phyloP scores from a whole-genome alignment of 2,329 filamentous ascomycete genomes.

The Aspergillus flavus region DNA sequence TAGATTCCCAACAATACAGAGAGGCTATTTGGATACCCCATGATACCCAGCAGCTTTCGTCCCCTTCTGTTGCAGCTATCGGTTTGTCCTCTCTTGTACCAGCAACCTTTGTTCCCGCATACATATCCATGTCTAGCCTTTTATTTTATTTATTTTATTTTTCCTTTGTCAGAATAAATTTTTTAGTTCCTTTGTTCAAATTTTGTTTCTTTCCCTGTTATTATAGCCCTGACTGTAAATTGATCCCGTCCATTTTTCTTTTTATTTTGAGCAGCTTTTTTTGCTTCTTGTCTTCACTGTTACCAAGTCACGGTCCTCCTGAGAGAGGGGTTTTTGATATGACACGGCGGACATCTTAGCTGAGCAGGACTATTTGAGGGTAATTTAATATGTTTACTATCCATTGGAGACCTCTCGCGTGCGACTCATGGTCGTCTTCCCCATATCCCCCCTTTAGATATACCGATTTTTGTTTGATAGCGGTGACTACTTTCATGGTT shows the following conservation, averaged over 20 bases:
- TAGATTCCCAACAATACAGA: constrained; percentile 28
- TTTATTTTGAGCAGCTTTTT: neutral
- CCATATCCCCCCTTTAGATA: neutral
- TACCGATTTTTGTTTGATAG: neutral
- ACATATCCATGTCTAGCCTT: constrained; percentile 39
- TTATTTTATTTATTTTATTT: constrained; percentile 15
- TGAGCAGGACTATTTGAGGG: constrained; percentile 16
- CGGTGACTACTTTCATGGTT: neutral
- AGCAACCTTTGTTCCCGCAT: constrained; percentile 28
- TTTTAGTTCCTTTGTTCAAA: constrained; percentile 28
- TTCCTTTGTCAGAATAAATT: constrained; percentile 21
- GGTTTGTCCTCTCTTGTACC: constrained; percentile 34
- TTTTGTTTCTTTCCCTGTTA: constrained; percentile 19
- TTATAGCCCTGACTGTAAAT: constrained; percentile 23
- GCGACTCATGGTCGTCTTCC: neutral
- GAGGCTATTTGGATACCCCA: constrained; percentile 42
- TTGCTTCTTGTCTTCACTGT: constrained; percentile 10
- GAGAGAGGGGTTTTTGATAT: constrained; percentile 10
- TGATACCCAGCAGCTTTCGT: constrained; percentile 44
- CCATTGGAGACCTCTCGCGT: neutral
- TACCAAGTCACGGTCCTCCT: constrained; percentile 4
- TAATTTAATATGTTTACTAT: constrained; percentile 20
- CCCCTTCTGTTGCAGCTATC: constrained; percentile 37
- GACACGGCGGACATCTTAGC: constrained; percentile 9
- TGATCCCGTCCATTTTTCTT: constrained; percentile 14